phyloP scores from a whole-genome alignment of 2,329 filamentous ascomycete species.

The Diplodia scrobiculata region DNA sequence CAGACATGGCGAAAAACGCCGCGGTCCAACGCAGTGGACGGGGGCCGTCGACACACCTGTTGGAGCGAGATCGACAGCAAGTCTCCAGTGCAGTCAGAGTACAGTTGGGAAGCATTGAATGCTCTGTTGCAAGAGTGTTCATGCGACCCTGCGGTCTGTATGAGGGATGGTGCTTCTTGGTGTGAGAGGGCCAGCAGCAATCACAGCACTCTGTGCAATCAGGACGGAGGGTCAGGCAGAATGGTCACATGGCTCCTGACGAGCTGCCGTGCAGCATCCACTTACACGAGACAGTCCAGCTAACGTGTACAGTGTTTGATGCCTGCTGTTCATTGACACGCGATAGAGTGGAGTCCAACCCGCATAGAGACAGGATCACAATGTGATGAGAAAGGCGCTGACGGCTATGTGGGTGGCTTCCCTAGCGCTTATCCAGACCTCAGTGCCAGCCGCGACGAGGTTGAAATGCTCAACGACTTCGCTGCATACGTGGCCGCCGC shows the following conservation, averaged over 20 bases:
- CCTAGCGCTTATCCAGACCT: conserved; percentile 39
- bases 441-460: conserved; percentile 39
- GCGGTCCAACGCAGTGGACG: neutral
- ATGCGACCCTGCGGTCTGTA: neutral
- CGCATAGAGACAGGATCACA: too few relatives aligned
- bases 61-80: neutral
- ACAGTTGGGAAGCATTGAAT: neutral
- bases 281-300: neutral
- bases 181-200: neutral
- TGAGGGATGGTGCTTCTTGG: neutral
- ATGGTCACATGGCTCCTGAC: too few relatives aligned
- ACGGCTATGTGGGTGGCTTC: conserved; percentile 39
- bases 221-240: neutral
- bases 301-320: conserved; percentile 33
- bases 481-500: conserved; percentile 38
- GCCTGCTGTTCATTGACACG: neutral
- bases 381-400: conserved; percentile 24
- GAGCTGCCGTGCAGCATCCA: neutral
- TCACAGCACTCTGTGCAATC: neutral
- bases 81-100: neutral
- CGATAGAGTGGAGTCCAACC: too few relatives aligned
- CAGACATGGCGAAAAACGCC: neutral
- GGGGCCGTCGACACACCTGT: neutral
- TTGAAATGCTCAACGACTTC: conserved; percentile 40
- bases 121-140: neutral